Conservation (phyloP, 768 basidiomycete genomes). For the Clitopilus hobsonii region DNA sequence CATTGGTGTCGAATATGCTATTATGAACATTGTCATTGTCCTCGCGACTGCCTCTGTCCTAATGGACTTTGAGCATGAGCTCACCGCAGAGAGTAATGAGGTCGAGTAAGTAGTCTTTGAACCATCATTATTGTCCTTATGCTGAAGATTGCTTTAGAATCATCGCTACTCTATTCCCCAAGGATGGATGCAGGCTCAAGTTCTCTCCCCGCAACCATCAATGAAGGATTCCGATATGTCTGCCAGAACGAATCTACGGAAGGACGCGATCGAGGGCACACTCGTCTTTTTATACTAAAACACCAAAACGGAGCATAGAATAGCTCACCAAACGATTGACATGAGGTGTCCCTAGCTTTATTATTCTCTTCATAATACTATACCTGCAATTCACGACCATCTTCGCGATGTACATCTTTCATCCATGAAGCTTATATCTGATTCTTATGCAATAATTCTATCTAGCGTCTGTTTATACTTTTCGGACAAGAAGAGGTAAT, state of each 20-base stretch:
- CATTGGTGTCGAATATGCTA: conserved; percentile 90
- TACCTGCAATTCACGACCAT: not conserved
- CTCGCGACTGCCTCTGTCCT: conserved; percentile 77
- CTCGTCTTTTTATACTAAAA: not conserved
- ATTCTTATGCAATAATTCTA: no score
- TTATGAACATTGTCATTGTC: conserved; percentile 83
- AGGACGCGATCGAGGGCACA: not conserved
- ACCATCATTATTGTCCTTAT: conserved; percentile 2
- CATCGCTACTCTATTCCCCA: conserved; percentile 96
- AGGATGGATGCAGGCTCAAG: conserved; percentile 83
- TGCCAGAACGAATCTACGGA: not conserved
- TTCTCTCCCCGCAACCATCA: conserved; percentile 53
- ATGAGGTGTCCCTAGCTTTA: not conserved
- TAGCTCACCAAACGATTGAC: no score
- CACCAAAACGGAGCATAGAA: no score
- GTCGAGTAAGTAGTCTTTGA: conserved; percentile 59
- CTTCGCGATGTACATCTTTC: not conserved
- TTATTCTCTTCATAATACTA: not conserved
- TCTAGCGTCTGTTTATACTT: no score
- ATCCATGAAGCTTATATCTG: no score
- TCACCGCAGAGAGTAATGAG: conserved; percentile 74
- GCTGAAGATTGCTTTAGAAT: conserved; percentile 44
- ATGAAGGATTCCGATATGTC: not conserved
- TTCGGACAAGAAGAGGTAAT: conserved; percentile 48
- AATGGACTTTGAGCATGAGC: conserved; percentile 83